Conservation (phyloP, 768 basidiomycete species). For the Phylloporus sp. region DNA sequence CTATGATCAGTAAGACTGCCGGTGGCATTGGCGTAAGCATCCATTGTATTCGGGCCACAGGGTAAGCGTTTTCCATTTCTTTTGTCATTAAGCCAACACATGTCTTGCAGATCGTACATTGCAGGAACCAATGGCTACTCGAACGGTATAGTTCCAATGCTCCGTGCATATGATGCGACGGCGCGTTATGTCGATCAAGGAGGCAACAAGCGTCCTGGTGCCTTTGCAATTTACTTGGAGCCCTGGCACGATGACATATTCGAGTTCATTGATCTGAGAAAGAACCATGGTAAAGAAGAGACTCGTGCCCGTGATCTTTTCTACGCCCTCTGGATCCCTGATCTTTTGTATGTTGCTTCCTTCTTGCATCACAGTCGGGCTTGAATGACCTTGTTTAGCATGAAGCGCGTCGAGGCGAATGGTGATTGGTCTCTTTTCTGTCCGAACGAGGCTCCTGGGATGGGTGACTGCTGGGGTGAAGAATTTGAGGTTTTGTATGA, state of each 20-base stretch:
- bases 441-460: conserved; percentile 90
- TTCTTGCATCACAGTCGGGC: neutral
- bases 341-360: conserved; percentile 72
- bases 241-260: conserved; percentile 99
- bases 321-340: conserved; percentile 97
- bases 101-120: conserved; percentile 78
- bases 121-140: conserved; percentile 99
- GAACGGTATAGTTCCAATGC: conserved; percentile 99
- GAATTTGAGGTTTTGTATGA: conserved; percentile 87
- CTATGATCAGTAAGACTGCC: conserved; percentile 99
- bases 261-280: conserved; percentile 94
- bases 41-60: conserved; percentile 94
- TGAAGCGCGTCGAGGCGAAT: conserved; percentile 92
- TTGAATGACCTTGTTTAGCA: conserved; percentile 44
- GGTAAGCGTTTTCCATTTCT: conserved; percentile 43
- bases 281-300: conserved; percentile 99
- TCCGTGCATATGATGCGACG: conserved; percentile 95
- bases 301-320: conserved; percentile 94
- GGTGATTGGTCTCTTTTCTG: conserved; percentile 96
- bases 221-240: conserved; percentile 97
- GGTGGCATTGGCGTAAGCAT: conserved; percentile 97
- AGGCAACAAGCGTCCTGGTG: conserved; percentile 98
- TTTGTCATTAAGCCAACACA: neutral
- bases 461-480: conserved; percentile 83
- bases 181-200: conserved; percentile 99